These are phyloP conservation scores for Eustoma russellianum DNA, from an alignment of 257 asterid species.

Conservation along the genomic window DNA sequence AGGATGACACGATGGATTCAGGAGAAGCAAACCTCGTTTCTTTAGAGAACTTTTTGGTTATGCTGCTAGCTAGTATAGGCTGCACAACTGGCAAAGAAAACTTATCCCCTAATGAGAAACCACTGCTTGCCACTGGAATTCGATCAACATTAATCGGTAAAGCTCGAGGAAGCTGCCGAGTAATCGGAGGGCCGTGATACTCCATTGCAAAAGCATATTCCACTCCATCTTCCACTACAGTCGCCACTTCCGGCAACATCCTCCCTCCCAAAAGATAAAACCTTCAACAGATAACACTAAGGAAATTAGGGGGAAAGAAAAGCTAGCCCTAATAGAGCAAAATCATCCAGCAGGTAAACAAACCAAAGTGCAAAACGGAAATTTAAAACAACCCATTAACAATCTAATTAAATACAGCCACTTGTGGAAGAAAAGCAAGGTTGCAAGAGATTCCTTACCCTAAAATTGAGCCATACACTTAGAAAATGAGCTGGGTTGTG, in stretches of 20 bases:
- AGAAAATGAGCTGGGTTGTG: neutral
- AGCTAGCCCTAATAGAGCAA: neutral
- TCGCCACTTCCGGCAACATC: conserved; percentile 59
- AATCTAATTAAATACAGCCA: neutral
- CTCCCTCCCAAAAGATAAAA: conserved; percentile 10
- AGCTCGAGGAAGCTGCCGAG: conserved; percentile 85
- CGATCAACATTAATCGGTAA: conserved; percentile 86
- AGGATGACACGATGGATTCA: conserved; percentile 73
- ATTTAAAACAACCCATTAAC: neutral
- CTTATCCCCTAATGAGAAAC: conserved; percentile 70
- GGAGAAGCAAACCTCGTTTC: conserved; percentile 46
- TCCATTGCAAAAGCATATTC: conserved; percentile 87
- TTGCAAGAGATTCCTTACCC: neutral
- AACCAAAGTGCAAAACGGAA: conserved; percentile 1
- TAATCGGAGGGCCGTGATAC: conserved; percentile 89
- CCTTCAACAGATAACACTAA: neutral
- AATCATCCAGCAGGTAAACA: neutral
- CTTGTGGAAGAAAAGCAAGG: neutral
- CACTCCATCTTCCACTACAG: conserved; percentile 47
- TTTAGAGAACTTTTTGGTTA: conserved; percentile 46
- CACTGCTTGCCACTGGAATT: conserved; percentile 91
- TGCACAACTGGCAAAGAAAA: conserved; percentile 79
- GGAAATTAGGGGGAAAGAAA: neutral
- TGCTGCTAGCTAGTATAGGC: conserved; percentile 55
- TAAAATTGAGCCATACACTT: neutral